Evolutionary conservation across 345 rosid species (phyloP), one percentile per base, ranked within the genome.

Genomic region (Lagerstroemia speciosa): DNA sequence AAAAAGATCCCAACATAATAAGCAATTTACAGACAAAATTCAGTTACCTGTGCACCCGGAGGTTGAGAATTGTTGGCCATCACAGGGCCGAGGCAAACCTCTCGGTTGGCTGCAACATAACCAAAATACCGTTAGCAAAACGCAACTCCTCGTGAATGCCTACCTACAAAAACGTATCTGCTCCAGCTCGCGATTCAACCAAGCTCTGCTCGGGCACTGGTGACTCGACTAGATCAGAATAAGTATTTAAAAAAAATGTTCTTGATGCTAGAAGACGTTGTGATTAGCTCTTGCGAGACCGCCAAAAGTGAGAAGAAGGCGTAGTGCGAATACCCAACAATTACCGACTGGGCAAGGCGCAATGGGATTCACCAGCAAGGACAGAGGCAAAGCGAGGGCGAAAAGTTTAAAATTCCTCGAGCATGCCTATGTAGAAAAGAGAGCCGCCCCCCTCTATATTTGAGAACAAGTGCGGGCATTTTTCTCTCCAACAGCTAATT

Each of bases 21-120:
- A 71, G 34, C 22, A 65, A 65, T 29, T 45, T 12, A 24, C 36
- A 1, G 20, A 64, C 36, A 65, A 63, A 43, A 14, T 0, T 3
- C 4, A 16, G 26, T 22, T 62, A 88, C 94, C 89, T 89, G 96
- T 5, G 82, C 60, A 70, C 87, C 87, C 33, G 95, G 81, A 48
- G 88, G 76, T 55, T 81, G 96, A 74, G 87, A 78, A 78, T 84
- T 87, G 73, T 84, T 86, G 64, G 91, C 82, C 97, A 91, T 89
- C 29, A 55, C 31, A 64, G 32, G 62, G 63, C 15, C 20, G 24
- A 46, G 36, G 29, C 24, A 43, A 15, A 40, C 24, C 11, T 26
- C 55, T 66, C 19, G 41, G 20, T 32, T 9, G 30, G 60, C 60
- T 53, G 60, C 60, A 24, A 53, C 1, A 53, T 5, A 0, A 53